phyloP scores from a whole-genome alignment of 176 grass and related monocot genomes.

The Oryza officinalis region DNA sequence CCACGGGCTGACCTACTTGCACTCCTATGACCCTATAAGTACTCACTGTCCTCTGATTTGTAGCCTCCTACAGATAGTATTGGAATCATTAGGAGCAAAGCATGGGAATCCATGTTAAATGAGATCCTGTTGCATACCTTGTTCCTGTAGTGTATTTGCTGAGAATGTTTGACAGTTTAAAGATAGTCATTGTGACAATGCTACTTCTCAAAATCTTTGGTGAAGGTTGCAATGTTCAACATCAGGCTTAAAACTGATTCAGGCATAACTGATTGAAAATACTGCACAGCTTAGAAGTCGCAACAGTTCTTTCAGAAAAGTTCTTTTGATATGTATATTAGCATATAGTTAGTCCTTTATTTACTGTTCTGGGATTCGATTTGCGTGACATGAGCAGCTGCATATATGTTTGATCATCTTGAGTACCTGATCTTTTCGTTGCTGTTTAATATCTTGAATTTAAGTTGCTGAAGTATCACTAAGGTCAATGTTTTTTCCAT shows the following conservation, averaged over 20 bases:
- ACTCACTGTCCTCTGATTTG: not conserved
- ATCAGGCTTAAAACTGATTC: not conserved
- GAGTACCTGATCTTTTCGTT: not conserved
- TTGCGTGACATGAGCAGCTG: not conserved
- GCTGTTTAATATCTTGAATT: conserved; percentile 5
- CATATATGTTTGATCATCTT: not conserved
- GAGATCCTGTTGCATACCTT: not conserved
- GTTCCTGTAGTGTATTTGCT: not conserved
- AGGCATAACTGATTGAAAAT: not conserved
- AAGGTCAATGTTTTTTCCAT: not conserved
- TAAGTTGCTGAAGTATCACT: conserved; percentile 23
- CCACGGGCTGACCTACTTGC: not conserved
- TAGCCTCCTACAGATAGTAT: conserved; percentile 1
- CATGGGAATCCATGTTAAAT: not conserved
- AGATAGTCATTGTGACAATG: not conserved
- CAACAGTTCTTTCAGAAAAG: not conserved
- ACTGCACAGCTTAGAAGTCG: not conserved
- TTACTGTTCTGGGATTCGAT: not conserved
- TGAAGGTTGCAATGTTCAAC: not conserved
- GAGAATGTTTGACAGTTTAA: not conserved
- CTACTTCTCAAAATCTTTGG: not conserved
- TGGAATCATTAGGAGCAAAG: not conserved
- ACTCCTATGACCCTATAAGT: not conserved
- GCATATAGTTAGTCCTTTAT: not conserved
- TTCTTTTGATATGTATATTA: not conserved